These are phyloP conservation scores for Hibiscus mutabilis DNA, from an alignment of 345 rosid genomes.

Conservation along the genomic window DNA sequence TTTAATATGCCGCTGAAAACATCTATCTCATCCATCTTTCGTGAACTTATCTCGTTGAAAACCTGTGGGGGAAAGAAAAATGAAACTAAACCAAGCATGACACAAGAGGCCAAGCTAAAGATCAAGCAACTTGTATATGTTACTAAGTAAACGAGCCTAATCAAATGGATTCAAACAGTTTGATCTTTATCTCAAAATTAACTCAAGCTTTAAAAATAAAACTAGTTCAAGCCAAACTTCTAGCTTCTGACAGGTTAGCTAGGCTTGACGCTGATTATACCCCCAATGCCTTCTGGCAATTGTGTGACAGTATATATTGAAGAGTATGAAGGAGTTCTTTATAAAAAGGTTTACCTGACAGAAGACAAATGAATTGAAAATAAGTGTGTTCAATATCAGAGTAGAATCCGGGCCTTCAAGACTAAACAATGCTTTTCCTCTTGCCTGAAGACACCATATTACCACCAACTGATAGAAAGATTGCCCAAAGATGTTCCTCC, in stretches of 20 bases:
- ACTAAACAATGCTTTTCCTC: not conserved
- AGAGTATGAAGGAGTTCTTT: not conserved
- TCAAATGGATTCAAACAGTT: not conserved
- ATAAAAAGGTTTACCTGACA: conserved; percentile 56
- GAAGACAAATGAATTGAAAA: conserved; percentile 84
- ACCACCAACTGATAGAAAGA: conserved; percentile 55
- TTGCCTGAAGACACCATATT: conserved; percentile 10
- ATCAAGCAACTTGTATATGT: not conserved
- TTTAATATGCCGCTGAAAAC: conserved; percentile 59
- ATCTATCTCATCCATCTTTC: conserved; percentile 59
- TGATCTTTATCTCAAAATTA: not conserved
- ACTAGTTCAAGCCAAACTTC: not conserved
- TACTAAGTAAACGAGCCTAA: not conserved
- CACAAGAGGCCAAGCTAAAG: not conserved
- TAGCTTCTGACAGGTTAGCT: not conserved
- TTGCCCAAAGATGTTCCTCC: conserved; percentile 91
- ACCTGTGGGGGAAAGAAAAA: conserved; percentile 28
- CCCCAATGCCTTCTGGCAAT: not conserved
- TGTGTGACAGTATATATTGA: not conserved
- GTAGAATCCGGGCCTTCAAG: conserved; percentile 29
- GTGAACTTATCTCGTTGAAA: conserved; percentile 68
- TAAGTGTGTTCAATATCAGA: conserved; percentile 48
- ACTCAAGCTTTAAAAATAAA: not conserved
- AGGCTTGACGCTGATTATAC: not conserved
- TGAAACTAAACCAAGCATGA: not conserved